Evolutionary conservation across 495 filamentous ascomycete genomes (phyloP).

Genomic region (Hypoxylon cercidicola): DNA sequence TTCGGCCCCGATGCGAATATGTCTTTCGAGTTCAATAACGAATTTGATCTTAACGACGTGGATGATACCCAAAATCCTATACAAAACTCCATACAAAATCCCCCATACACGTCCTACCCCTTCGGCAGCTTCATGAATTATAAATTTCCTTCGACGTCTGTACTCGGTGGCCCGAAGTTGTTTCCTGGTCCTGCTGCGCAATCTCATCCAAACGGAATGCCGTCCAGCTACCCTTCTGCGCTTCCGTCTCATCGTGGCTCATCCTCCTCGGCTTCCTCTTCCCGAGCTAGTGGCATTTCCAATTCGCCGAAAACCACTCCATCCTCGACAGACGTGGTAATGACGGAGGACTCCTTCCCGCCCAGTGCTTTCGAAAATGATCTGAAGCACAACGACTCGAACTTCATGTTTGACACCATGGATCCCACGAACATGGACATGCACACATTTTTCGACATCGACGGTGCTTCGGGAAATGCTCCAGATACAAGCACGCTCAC

Average conservation of each 20-base stretch:
- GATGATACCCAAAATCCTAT: conserved; percentile 16
- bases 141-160: conserved; percentile 3
- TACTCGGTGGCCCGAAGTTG: conserved; percentile 15
- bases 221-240: conserved; percentile 1
- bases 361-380: conserved; percentile 35
- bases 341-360: conserved; percentile 26
- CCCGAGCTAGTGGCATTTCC: conserved; percentile 29
- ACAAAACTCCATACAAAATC: neutral
- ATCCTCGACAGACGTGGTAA: conserved; percentile 35
- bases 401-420: conserved; percentile 31
- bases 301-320: conserved; percentile 40
- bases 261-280: conserved; percentile 42
- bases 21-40: conserved; percentile 25
- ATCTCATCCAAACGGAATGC: conserved; percentile 12
- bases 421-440: conserved; percentile 51
- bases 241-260: conserved; percentile 42
- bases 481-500: neutral
- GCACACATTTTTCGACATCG: conserved; percentile 75
- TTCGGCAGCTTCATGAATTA: neutral
- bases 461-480: conserved; percentile 63
- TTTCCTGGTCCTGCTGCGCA: conserved; percentile 15
- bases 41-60: conserved; percentile 33
- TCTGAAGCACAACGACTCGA: conserved; percentile 16
- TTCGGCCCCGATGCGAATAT: conserved; percentile 31
- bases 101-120: too few relatives aligned